Evolutionary conservation across 495 filamentous ascomycete species (phyloP).

Genomic region (Lichina pygmaea): DNA sequence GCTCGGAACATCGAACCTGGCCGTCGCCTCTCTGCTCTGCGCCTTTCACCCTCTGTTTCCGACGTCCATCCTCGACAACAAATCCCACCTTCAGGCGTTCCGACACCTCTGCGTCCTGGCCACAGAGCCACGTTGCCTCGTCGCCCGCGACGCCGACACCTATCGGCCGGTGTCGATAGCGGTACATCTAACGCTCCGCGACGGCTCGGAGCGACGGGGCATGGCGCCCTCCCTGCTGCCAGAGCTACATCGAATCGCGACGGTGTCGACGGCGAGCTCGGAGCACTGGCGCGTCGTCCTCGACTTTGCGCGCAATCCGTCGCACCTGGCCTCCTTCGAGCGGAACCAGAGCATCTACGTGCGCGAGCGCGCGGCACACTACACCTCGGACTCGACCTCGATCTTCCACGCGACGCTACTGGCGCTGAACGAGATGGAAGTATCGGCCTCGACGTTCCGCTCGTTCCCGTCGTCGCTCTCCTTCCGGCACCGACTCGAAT

Average conservation of each 20-base stretch:
- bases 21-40: conserved; percentile 62
- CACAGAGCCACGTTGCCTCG: conserved; percentile 64
- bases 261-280: conserved; percentile 35
- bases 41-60: conserved; percentile 91
- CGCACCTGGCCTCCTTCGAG: conserved; percentile 41
- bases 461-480: conserved; percentile 6
- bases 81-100: conserved; percentile 85
- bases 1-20: conserved; percentile 68
- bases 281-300: conserved; percentile 73
- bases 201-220: conserved; percentile 16
- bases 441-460: conserved; percentile 12
- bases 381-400: conserved; percentile 23
- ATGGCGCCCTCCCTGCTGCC: conserved; percentile 62
- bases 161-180: conserved; percentile 50
- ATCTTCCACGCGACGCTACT: conserved; percentile 51
- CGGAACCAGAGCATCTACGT: conserved; percentile 56
- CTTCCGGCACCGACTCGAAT: conserved; percentile 25
- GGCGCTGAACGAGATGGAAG: conserved; percentile 26
- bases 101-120: conserved; percentile 94
- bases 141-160: conserved; percentile 62
- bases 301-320: conserved; percentile 40
- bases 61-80: conserved; percentile 67
- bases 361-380: conserved; percentile 45
- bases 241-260: conserved; percentile 38
- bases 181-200: conserved; percentile 26